Base-by-base conservation (phyloP, 176 grass and related monocot genomes). In the Elymus sibiricus region DNA sequence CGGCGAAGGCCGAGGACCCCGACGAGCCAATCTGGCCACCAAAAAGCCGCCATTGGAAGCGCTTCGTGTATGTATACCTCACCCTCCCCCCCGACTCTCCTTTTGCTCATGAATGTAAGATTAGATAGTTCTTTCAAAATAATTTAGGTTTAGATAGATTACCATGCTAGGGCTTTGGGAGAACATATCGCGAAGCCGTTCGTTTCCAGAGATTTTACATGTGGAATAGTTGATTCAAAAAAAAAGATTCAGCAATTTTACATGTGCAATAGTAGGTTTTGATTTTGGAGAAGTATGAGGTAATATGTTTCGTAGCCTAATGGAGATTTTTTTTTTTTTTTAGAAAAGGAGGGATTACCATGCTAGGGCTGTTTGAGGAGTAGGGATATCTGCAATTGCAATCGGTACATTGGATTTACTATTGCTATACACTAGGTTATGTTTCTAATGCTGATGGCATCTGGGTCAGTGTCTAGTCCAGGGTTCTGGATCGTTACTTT, bases 31-130 rank as follows among this genome's bases (percentile, higher is more conserved):
- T 80, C 9, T 89, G 65, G 56, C 65, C 65, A 46, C 76, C 81
- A 19, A 59, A 21, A 5, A 70, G 58, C 42, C 77, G 68, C 68
- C 10, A 75, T 51, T 80, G 87, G 82, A 56, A 17, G 14, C 61
- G 0, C 19, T 85, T 37, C 69, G 43, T 38, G 82, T 89, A 89
- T 84, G 5, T 29, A 5, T 75, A 61, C 74, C 47, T 34, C 16
- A 9, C 44, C 42, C 25, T 7, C 72, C 43, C 29, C 72, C 74
- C 70, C 27, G 26, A 2, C 64, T 67, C 63, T 83, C 39, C 60
- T 53, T 19, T 53, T 53, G 15, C 49, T 53, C 6, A 53, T 53
- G 49, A 53, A 53, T 53, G 49, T 6, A 53, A 19, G 49, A 53
- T 53, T 53, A 53, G 5, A 53, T 53, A 19, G 49, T 51, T 51